phyloP scores from a whole-genome alignment of 768 basidiomycete species.

The Lactarius psammicola region DNA sequence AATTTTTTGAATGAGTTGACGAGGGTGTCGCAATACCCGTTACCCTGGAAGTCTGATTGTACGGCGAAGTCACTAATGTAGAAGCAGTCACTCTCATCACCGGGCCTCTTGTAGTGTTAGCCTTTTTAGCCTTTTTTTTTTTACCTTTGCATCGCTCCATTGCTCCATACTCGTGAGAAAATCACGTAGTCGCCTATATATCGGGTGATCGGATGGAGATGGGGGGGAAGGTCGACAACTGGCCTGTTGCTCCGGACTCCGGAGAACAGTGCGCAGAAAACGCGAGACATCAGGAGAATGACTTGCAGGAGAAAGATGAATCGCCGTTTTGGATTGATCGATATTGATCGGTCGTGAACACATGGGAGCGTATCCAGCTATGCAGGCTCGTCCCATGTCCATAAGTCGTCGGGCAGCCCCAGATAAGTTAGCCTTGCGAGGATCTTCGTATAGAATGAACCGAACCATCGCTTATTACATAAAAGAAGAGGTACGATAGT shows the following conservation, averaged over 20 bases:
- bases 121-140: neutral
- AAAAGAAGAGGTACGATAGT: slow-evolving; percentile 6
- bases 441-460: neutral
- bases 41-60: neutral
- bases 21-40: neutral
- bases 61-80: neutral
- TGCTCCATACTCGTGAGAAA: neutral
- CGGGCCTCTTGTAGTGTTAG: neutral
- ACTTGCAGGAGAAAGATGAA: neutral
- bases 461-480: neutral
- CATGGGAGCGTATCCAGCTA: neutral
- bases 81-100: neutral
- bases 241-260: neutral
- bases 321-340: slow-evolving; percentile 1
- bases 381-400: neutral
- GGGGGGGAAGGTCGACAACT: neutral
- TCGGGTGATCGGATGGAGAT: neutral
- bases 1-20: neutral
- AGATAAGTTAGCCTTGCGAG: neutral
- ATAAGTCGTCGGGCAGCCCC: neutral
- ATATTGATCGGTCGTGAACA: neutral
- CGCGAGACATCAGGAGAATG: neutral
- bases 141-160: neutral
- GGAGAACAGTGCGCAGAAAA: neutral
- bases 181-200: neutral